phyloP scores from a whole-genome alignment of 73 alveolate genomes.

The Tetrahymena thermophila region DNA sequence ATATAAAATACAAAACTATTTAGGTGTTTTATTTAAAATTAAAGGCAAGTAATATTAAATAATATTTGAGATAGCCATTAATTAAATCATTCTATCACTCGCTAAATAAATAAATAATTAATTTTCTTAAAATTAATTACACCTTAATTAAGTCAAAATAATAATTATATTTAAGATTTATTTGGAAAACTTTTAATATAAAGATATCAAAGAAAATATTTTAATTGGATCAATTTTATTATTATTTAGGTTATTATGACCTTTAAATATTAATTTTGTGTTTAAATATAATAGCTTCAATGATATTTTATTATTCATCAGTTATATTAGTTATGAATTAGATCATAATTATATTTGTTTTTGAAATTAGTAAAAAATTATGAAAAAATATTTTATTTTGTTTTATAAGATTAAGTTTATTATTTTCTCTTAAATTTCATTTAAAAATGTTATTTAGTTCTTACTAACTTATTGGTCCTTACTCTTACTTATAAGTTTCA shows the following conservation, averaged over 20 bases:
- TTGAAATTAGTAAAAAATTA: not conserved
- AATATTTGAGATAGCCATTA: not conserved
- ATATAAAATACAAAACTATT: not conserved
- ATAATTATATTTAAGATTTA: too few species aligned
- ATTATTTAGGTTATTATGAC: too few species aligned
- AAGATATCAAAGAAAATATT: too few species aligned
- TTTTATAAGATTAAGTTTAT: not conserved
- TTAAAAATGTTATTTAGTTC: not conserved
- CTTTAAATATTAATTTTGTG: too few species aligned
- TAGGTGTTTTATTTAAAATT: not conserved
- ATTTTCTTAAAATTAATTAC: not conserved
- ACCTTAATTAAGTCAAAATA: not conserved
- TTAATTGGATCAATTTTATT: too few species aligned
- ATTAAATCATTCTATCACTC: too few species aligned
- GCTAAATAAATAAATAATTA: too few species aligned
- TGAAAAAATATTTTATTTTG: not conserved
- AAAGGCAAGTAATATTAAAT: not conserved
- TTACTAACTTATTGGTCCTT: not conserved
- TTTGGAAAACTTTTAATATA: not conserved
- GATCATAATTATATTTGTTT: too few species aligned
- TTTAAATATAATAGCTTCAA: too few species aligned
- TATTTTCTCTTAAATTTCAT: not conserved
- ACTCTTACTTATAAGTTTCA: not conserved
- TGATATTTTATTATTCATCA: too few species aligned
- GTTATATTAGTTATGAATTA: too few species aligned